Evolutionary conservation across 2,329 filamentous ascomycete genomes (phyloP), one percentile per base, ranked within the genome.

Genomic region (Tothia fuscella): DNA sequence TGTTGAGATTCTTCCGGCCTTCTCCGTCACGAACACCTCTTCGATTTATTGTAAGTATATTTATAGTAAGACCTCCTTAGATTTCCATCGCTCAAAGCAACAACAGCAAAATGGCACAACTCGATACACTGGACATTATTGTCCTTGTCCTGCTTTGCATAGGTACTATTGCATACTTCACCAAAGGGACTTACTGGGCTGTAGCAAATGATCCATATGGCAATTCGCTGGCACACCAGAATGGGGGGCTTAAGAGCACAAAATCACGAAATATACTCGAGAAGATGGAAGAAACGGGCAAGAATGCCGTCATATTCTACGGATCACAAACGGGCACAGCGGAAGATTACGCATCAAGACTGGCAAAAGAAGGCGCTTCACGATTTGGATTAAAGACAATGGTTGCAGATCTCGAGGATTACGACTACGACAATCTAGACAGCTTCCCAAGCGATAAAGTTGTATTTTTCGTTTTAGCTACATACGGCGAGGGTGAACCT

Each of bases 251-350:
- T 49, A 93, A 85, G 66, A 72, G 82, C 7, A 85, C 80, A 52
- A 88, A 87, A 68, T 89, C 88, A 46, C 74, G 91, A 52, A 88
- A 95, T 62, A 88, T 98, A 49, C 59, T 95, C 46, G 84, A 96
- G 71, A 93, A 93, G 68, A 82, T 98, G 79, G 84, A 95, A 17
- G 87, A 96, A 68, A 80, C 78, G 9, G 81, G 80, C 62, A 98
- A 96, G 70, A 96, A 98, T 68, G 95, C 89, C 62, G 81, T 98
- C 50, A 82, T 98, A 55, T 95, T 98, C 71, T 98, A 95, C 60
- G 91, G 91, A 51, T 98, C 91, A 24, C 91, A 98, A 67, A 98
- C 91, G 16, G 91, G 91, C 55, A 98, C 91, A 30, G 91, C 91
- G 38, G 93, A 98, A 67, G 91, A 98, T 63, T 98, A 98, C 58